These are phyloP conservation scores for Beta vulgaris DNA, from an alignment of 148 eudicot species.

Conservation along the genomic window DNA sequence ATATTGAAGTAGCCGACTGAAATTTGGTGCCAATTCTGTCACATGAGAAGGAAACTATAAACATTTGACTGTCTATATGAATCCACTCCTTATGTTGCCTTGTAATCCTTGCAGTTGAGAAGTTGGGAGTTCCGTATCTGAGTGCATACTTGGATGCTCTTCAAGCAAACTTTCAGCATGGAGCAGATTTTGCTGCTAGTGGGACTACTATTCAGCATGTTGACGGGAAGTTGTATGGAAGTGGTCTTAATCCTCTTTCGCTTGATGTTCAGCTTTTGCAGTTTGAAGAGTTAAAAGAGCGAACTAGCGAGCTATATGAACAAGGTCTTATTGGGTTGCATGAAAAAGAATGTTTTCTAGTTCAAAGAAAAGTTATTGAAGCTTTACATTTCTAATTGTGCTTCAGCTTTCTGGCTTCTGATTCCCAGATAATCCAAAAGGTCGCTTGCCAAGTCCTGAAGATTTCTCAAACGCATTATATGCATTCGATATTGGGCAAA, in stretches of 20 bases:
- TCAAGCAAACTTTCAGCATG: slow-evolving; percentile 78
- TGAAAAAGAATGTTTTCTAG: neutral
- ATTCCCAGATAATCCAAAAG: slow-evolving; percentile 19
- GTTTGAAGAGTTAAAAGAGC: slow-evolving; percentile 60
- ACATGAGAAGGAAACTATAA: too few relatives aligned
- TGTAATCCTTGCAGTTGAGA: slow-evolving; percentile 48
- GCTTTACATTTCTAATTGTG: neutral
- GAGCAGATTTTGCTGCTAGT: slow-evolving; percentile 89
- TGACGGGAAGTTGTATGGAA: slow-evolving; percentile 54
- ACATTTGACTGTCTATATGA: too few relatives aligned
- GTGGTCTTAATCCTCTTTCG: slow-evolving; percentile 80
- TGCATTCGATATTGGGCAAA: slow-evolving; percentile 87
- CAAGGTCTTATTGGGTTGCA: slow-evolving; percentile 26
- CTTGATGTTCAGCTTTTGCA: slow-evolving; percentile 62
- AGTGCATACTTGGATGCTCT: slow-evolving; percentile 76
- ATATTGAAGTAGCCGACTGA: neutral
- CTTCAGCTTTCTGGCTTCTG: neutral
- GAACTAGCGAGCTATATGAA: slow-evolving; percentile 33
- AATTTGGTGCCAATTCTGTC: neutral
- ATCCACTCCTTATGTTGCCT: neutral
- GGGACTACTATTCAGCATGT: slow-evolving; percentile 81
- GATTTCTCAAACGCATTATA: slow-evolving; percentile 67
- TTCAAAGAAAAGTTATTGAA: neutral
- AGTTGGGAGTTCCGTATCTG: slow-evolving; percentile 56
- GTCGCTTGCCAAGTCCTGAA: slow-evolving; percentile 41